These are phyloP conservation scores for Persicaria maculosa DNA, from an alignment of 148 eudicot species.

Conservation along the genomic window DNA sequence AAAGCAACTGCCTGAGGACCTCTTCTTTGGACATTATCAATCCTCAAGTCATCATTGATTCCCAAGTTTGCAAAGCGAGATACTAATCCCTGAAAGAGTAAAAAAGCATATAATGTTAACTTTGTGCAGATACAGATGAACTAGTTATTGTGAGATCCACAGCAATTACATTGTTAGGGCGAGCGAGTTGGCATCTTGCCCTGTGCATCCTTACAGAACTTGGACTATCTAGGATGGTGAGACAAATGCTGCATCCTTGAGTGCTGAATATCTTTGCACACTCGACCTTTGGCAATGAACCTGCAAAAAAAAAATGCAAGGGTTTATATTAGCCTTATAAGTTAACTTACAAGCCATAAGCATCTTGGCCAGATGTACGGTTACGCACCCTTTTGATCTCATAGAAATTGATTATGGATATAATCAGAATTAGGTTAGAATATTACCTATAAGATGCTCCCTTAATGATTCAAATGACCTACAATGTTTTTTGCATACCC, in stretches of 20 bases:
- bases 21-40: constrained; percentile 34
- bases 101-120: not conserved
- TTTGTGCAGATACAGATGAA: not conserved
- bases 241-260: constrained; percentile 75
- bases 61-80: constrained; percentile 59
- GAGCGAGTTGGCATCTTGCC: constrained; percentile 58
- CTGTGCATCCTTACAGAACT: constrained; percentile 57
- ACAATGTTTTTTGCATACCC: constrained; percentile 64
- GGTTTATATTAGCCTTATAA: not conserved
- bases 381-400: not conserved
- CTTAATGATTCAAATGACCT: constrained; percentile 63
- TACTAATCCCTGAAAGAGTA: constrained; percentile 28
- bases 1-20: constrained; percentile 39
- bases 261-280: constrained; percentile 77
- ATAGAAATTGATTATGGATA: not conserved
- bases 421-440: not conserved
- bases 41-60: constrained; percentile 37
- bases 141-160: not conserved
- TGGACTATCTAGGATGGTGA: constrained; percentile 54
- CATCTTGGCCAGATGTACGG: no score
- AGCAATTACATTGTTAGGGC: constrained; percentile 33
- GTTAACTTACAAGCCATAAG: no score
- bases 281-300: constrained; percentile 90
- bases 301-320: constrained; percentile 21
- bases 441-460: constrained; percentile 42